These are phyloP conservation scores for Trichosporon sp. DNA, from an alignment of 1,284 basidiomycete species.

Conservation along the genomic window DNA sequence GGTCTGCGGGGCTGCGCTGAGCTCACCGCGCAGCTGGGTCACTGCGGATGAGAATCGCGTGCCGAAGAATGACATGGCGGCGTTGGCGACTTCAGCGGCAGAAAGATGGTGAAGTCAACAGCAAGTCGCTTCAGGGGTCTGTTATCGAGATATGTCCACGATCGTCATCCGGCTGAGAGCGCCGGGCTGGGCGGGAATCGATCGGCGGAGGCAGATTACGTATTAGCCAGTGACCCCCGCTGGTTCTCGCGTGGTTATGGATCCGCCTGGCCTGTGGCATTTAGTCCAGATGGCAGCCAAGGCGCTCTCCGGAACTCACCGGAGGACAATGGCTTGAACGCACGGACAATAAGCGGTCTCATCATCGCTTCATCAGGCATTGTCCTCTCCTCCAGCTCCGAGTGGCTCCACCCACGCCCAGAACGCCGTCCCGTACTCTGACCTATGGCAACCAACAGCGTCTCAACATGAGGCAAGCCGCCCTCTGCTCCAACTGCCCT, in stretches of 20 bases:
- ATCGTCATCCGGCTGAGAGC: not conserved
- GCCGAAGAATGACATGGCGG: conserved; percentile 21
- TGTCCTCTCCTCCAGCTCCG: not conserved
- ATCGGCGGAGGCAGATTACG: not conserved
- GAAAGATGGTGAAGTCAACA: not conserved
- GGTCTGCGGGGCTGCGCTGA: conserved; percentile 58
- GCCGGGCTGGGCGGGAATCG: not conserved
- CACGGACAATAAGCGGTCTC: not conserved
- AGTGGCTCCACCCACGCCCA: not conserved
- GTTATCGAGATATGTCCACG: not conserved
- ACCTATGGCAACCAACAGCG: not conserved
- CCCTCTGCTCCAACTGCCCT: not conserved
- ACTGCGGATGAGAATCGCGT: conserved; percentile 44
- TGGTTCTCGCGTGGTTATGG: not conserved
- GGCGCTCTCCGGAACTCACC: not conserved
- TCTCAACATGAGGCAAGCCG: not conserved
- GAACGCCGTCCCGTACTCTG: not conserved
- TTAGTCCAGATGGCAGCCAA: not conserved
- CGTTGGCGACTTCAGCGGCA: not conserved
- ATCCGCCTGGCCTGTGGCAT: not conserved
- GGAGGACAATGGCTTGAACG: not conserved
- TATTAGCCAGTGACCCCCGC: not conserved
- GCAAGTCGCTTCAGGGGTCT: not conserved
- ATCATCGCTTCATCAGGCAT: not conserved
- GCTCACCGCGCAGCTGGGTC: conserved; percentile 45